Conservation (phyloP, 768 basidiomycete species). For the Boletus reticulatus region DNA sequence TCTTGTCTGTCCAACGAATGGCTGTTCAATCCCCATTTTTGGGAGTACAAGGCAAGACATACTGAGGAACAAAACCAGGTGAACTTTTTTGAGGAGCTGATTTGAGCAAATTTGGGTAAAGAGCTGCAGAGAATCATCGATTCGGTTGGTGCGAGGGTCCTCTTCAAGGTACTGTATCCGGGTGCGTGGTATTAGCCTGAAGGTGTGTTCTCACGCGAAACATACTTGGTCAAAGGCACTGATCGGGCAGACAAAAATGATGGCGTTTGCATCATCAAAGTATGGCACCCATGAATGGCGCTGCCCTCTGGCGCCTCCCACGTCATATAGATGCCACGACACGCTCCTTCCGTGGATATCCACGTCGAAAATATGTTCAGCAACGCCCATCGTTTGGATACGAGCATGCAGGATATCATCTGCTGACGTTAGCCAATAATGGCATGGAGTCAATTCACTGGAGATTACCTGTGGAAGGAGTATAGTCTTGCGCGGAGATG, state of each 20-base stretch:
- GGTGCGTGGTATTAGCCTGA: not conserved
- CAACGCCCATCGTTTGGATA: slow-evolving; percentile 87
- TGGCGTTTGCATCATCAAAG: slow-evolving; percentile 68
- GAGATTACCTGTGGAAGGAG: slow-evolving; percentile 67
- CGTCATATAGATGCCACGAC: slow-evolving; percentile 72
- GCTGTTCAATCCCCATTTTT: not conserved
- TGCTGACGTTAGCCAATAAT: slow-evolving; percentile 34
- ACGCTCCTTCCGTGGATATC: slow-evolving; percentile 75
- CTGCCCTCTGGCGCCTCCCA: slow-evolving; percentile 70
- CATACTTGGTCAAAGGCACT: slow-evolving; percentile 75
- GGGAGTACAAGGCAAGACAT: slow-evolving; percentile 21
- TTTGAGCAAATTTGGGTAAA: slow-evolving; percentile 87
- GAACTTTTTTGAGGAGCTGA: slow-evolving; percentile 68
- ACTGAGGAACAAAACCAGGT: slow-evolving; percentile 59
- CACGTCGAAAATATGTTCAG: slow-evolving; percentile 81
- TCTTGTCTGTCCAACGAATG: slow-evolving; percentile 53
- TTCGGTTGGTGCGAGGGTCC: slow-evolving; percentile 80
- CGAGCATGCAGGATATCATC: slow-evolving; percentile 90
- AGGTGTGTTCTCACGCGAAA: not conserved
- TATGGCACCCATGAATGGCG: slow-evolving; percentile 76
- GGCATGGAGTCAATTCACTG: slow-evolving; percentile 18
- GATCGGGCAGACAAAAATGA: slow-evolving; percentile 77
- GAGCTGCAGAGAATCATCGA: slow-evolving; percentile 85
- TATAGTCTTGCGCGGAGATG: slow-evolving; percentile 64
- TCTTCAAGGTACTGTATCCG: slow-evolving; percentile 73